Base-by-base conservation (phyloP, 2,329 filamentous ascomycete genomes). In the Diplodia sapinea region DNA sequence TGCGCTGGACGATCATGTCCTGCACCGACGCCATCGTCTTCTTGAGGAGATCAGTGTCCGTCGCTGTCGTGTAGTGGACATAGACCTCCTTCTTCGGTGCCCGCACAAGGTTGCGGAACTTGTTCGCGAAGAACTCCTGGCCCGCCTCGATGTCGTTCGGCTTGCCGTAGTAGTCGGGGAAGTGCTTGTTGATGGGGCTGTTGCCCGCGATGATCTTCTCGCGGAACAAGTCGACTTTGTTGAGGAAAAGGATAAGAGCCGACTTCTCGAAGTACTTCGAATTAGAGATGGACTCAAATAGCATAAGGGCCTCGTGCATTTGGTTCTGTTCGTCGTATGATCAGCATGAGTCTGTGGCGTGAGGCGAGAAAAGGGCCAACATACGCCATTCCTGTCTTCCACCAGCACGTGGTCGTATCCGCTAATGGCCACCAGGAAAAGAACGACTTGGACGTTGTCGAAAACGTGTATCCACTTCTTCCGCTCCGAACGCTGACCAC, bases 391-490 rank as follows among this genome's bases (percentile, higher is more conserved):
- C 80, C 96, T 94, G 78, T 98, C 94, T 81, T 98, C 94, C 3
- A 97, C 93, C 59, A 98, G 83, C 75, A 94, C 96, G 79, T 98
- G 95, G 77, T 98, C 94, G 79, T 97, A 98, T 69, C 94, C 94
- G 71, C 93, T 97, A 73, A 98, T 94, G 57, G 94, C 94, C 64
- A 97, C 94, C 72, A 98, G 86, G 81, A 98, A 98, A 50, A 98
- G 84, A 65, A 98, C 85, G 72, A 92, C 94, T 75, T 95, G 93
- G 70, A 97, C 93, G 71, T 95, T 95, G 78, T 97, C 93, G 77
- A 97, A 97, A 77, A 93, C 95, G 79, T 97, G 93, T 70, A 97
- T 96, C 93, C 93, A 97, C 84, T 97, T 97, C 86, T 96, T 96
- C 70, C 93, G 90, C 80, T 97, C 93, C 33, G 93, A 96, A 73